Percentiles rank a stretch among this genome's conserved stretches.
Evolutionary conservation across 192 early-diverging fungal genomes (phyloP).

Genomic region (Rhizophlyctis rosea): DNA sequence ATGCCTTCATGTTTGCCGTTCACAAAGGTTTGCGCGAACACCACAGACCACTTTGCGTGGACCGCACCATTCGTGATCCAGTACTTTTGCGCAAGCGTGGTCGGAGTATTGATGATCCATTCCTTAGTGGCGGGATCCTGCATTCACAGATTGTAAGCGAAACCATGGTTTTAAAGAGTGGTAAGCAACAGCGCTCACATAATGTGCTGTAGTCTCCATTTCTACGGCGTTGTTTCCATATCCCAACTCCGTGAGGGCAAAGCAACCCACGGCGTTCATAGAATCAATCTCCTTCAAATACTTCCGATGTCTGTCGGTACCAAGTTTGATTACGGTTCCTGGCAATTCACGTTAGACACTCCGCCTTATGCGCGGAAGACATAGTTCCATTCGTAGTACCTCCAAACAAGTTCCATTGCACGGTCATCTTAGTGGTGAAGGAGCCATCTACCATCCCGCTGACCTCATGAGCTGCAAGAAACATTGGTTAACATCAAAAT

Average conservation of each 20-base stretch:
- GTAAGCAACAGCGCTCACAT: constrained; percentile 31
- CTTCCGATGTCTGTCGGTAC: constrained; percentile 68
- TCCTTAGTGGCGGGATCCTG: constrained; percentile 58
- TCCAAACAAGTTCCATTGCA: constrained; percentile 68
- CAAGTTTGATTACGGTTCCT: constrained; percentile 67
- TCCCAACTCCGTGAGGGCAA: constrained; percentile 74
- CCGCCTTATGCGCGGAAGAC: too few species aligned
- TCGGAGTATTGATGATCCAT: constrained; percentile 72
- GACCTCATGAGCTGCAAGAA: constrained; percentile 63
- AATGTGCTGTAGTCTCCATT: constrained; percentile 69
- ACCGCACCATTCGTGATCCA: constrained; percentile 79
- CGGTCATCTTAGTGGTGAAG: constrained; percentile 70
- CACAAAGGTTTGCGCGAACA: constrained; percentile 75
- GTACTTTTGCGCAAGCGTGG: constrained; percentile 70
- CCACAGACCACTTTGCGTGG: constrained; percentile 68
- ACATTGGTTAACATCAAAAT: neutral
- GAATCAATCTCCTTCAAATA: constrained; percentile 62
- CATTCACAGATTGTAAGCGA: neutral
- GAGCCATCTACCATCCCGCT: constrained; percentile 70
- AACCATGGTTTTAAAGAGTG: neutral
- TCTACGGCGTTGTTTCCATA: constrained; percentile 81
- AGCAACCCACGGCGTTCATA: constrained; percentile 67
- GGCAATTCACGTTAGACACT: too few species aligned
- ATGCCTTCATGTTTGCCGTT: constrained; percentile 71
- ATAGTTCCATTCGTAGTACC: too few species aligned